phyloP scores from a whole-genome alignment of 2,329 filamentous ascomycete genomes.

The Atkinsonella hypoxylon region DNA sequence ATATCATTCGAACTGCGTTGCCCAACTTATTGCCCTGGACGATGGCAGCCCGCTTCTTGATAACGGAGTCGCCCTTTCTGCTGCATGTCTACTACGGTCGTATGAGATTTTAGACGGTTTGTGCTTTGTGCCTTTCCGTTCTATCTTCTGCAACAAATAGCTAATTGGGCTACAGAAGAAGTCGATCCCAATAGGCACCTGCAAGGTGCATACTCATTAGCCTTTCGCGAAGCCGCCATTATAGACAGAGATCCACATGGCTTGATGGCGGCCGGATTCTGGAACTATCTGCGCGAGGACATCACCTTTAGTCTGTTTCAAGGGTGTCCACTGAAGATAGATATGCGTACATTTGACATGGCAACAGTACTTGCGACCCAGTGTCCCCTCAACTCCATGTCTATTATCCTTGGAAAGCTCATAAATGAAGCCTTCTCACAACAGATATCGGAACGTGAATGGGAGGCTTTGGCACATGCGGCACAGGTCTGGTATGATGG shows the following conservation, averaged over 20 bases:
- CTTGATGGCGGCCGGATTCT: conserved; percentile 30
- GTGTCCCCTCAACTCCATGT: conserved; percentile 13
- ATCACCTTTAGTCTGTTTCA: conserved; percentile 40
- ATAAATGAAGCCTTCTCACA: conserved; percentile 27
- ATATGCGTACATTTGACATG: conserved; percentile 24
- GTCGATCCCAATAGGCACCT: conserved; percentile 32
- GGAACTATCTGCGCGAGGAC: conserved; percentile 40
- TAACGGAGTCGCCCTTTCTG: conserved; percentile 27
- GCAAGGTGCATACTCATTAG: conserved; percentile 33
- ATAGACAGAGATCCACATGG: conserved; percentile 14
- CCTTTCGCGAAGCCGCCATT: conserved; percentile 16
- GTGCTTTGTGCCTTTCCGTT: background rate
- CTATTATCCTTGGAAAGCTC: conserved; percentile 28
- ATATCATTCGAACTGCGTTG: conserved; percentile 29
- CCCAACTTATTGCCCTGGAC: conserved; percentile 25
- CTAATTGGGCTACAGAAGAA: conserved; percentile 16
- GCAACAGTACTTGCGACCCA: background rate
- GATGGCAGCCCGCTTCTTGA: conserved; percentile 17
- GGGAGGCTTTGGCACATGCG: conserved; percentile 12
- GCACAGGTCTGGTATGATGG: conserved; percentile 19
- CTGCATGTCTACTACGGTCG: conserved; percentile 33
- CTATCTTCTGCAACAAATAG: too few species aligned
- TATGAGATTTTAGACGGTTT: conserved; percentile 35
- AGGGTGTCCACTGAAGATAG: conserved; percentile 28
- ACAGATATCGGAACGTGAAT: conserved; percentile 6